Evolutionary conservation across 371 early-diverging fungal genomes (phyloP), one percentile per base, ranked within the genome.

Genomic region (Polyrhizophydium stewartii): DNA sequence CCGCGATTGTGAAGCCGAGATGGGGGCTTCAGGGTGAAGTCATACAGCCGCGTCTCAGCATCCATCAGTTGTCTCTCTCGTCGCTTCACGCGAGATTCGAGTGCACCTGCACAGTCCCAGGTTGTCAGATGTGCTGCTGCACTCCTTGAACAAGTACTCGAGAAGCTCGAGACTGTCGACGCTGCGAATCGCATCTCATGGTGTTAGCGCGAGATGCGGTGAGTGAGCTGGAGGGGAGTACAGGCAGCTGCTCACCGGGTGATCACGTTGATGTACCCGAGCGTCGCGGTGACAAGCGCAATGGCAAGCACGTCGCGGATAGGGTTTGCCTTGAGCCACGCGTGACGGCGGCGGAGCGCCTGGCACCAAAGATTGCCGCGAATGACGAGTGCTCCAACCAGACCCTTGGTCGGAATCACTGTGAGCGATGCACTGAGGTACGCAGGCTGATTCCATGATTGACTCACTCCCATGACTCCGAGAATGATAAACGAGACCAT

Each of bases 321-420:
- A 1, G 92, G 91, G 31, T 61, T 21, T 24, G 46, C 46, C 24
- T 55, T 53, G 2, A 91, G 58, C 69, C 82, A 85, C 6, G 52
- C 38, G 16, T 40, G 19, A 16, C 35, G 30, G 27, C 64, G 57
- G n/a, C 74, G 62, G 19, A 63, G 61, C 19, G 30, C 21, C 32
- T 52, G 66, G 16, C 61, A 55, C 16, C 43, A 38, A 5, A 35
- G 38, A 46, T 59, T 63, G 64, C 87, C 79, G 40, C 87, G 79
- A 56, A 94, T 92, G 41, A 94, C 89, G 41, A 92, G 74, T 0
- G 94, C 89, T 28, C 98, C 98, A 61, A 84, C 88, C 9, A 96
- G 66, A 0, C 98, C 98, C 72, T 72, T 46, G 17, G 16, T 19
- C 5, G 1, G 16, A 24, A 55, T 55, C 17, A 17, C 19, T 17